Percentiles rank a stretch among this genome's conserved stretches.
Conservation (phyloP, 306 rosid species). For the Pterocarpus santalinus region DNA sequence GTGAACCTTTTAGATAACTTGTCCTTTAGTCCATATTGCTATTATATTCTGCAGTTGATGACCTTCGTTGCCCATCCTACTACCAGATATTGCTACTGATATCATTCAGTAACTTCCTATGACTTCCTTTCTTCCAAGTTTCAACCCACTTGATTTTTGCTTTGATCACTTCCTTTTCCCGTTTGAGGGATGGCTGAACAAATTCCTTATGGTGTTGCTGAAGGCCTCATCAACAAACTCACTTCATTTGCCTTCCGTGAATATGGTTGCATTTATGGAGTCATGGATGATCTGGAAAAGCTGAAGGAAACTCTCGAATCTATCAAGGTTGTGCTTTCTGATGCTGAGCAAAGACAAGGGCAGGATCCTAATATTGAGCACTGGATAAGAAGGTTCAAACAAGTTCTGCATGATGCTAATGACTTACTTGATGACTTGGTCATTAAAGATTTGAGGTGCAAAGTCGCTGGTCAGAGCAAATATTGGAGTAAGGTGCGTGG, state of each 20-base stretch:
- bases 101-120: too few species aligned
- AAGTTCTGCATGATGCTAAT: conserved; percentile 11
- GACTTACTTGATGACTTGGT: conserved; percentile 12
- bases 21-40: too few species aligned
- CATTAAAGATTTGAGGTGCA: not conserved
- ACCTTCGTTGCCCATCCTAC: too few species aligned
- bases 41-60: too few species aligned
- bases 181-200: conserved; percentile 8
- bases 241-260: not conserved
- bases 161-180: not conserved
- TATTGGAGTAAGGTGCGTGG: not conserved
- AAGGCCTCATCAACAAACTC: not conserved
- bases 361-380: not conserved
- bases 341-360: not conserved
- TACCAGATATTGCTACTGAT: too few species aligned
- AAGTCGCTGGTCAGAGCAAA: not conserved
- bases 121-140: not conserved
- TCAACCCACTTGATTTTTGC: not conserved
- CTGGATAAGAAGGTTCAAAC: not conserved
- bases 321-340: not conserved
- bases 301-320: not conserved
- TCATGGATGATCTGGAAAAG: not conserved
- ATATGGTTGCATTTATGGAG: not conserved
- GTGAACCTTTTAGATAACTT: too few species aligned
- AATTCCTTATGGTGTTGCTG: not conserved